Evolutionary conservation across 2,329 filamentous ascomycete genomes (phyloP).

Genomic region (Ophiostoma sp.): DNA sequence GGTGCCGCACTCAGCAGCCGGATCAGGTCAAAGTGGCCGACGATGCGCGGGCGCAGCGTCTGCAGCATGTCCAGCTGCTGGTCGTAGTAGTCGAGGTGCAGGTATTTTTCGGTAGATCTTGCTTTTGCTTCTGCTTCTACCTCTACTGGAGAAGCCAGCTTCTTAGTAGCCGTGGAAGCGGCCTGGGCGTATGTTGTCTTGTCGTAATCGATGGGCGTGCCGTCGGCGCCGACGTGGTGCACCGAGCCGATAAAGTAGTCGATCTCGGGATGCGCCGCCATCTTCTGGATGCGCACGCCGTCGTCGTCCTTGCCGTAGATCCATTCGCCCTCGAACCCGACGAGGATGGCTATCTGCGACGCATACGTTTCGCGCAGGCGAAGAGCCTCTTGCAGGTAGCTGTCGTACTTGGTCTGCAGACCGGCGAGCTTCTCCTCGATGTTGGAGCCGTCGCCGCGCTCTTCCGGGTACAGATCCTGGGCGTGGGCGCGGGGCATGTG

Average conservation of each 20-base stretch:
- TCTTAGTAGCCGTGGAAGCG: not conserved
- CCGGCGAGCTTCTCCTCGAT: conserved; percentile 44
- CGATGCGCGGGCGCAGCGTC: conserved; percentile 65
- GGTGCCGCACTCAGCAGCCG: conserved; percentile 70
- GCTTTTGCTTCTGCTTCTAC: not conserved
- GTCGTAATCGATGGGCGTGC: conserved; percentile 86
- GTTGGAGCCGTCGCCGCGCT: conserved; percentile 55
- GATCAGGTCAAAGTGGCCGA: conserved; percentile 93
- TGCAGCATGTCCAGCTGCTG: conserved; percentile 75
- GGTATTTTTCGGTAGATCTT: conserved; percentile 52
- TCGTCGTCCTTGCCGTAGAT: conserved; percentile 62
- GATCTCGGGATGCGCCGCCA: conserved; percentile 51
- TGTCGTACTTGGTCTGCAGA: conserved; percentile 53
- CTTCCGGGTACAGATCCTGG: conserved; percentile 86
- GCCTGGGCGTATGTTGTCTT: conserved; percentile 50
- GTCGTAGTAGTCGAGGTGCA: conserved; percentile 85
- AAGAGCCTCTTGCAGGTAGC: conserved; percentile 70
- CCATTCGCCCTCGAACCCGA: conserved; percentile 93
- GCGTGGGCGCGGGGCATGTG: conserved; percentile 79
- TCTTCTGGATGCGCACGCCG: conserved; percentile 56
- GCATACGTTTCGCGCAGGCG: conserved; percentile 68
- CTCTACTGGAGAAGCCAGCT: not conserved
- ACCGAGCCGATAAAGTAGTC: conserved; percentile 88
- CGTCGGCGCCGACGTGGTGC: conserved; percentile 76
- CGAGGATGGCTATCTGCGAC: conserved; percentile 66